Conservation (phyloP, 768 basidiomycete genomes). For the Obba rivulosa region DNA sequence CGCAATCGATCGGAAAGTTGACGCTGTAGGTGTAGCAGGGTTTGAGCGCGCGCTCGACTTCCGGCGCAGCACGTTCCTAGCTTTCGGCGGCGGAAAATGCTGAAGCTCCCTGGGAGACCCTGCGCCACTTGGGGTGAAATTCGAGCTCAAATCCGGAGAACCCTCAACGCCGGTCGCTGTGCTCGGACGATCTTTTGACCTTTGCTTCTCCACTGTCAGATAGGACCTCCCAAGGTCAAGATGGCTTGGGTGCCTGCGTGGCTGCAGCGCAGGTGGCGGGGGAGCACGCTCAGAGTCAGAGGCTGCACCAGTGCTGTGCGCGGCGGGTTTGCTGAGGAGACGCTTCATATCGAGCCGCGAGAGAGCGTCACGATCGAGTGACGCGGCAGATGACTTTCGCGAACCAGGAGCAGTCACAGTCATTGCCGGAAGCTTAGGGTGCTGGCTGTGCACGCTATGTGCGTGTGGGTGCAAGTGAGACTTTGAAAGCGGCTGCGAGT, state of each 20-base stretch:
- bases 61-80: slow-evolving; percentile 17
- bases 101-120: too few species aligned
- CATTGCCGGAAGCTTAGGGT: neutral
- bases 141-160: too few species aligned
- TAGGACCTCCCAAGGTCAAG: neutral
- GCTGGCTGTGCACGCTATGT: too few species aligned
- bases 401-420: slow-evolving; percentile 6
- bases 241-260: neutral
- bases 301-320: slow-evolving; percentile 13
- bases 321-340: slow-evolving; percentile 25
- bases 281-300: slow-evolving; percentile 20
- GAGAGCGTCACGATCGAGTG: slow-evolving; percentile 19
- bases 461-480: neutral
- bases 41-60: slow-evolving; percentile 17
- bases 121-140: too few species aligned
- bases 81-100: neutral
- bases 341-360: slow-evolving; percentile 25
- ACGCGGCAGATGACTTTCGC: slow-evolving; percentile 16
- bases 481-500: slow-evolving; percentile 1
- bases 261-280: slow-evolving; percentile 4
- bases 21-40: slow-evolving; percentile 15
- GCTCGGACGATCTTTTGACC: neutral
- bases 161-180: too few species aligned
- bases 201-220: neutral
- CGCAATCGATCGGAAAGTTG: neutral